Percentiles rank a stretch among this genome's conserved stretches.
These are phyloP conservation scores for Rachicladosporium sp. DNA, from an alignment of 2,329 filamentous ascomycete genomes.

Conservation along the genomic window DNA sequence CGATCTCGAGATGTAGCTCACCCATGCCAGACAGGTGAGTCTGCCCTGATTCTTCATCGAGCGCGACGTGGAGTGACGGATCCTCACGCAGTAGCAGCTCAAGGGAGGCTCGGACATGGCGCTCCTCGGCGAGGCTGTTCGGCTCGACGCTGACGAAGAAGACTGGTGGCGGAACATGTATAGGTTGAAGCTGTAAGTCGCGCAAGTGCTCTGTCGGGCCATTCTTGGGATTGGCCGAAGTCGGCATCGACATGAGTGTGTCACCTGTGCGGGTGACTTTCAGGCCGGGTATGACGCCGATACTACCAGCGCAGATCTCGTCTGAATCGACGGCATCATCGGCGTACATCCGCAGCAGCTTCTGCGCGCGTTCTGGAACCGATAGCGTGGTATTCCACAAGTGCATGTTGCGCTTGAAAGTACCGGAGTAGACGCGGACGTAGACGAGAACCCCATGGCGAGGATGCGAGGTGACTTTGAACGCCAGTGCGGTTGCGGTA, in stretches of 20 bases:
- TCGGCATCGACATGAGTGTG: constrained; percentile 62
- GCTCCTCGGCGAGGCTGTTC: constrained; percentile 64
- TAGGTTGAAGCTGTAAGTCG: constrained; percentile 71
- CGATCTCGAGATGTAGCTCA: constrained; percentile 87
- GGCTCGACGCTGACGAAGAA: constrained; percentile 93
- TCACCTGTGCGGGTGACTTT: constrained; percentile 91
- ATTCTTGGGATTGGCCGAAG: constrained; percentile 46
- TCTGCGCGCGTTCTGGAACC: constrained; percentile 63
- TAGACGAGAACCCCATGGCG: constrained; percentile 82
- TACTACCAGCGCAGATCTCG: constrained; percentile 72
- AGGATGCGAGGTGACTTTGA: constrained; percentile 88
- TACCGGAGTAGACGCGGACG: constrained; percentile 80
- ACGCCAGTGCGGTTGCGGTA: constrained; percentile 45
- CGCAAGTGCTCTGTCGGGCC: constrained; percentile 57
- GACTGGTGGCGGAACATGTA: constrained; percentile 81
- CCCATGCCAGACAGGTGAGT: constrained; percentile 95
- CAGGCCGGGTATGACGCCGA: constrained; percentile 81
- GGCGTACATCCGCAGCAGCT: constrained; percentile 80
- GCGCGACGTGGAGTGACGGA: constrained; percentile 72
- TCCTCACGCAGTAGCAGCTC: constrained; percentile 77
- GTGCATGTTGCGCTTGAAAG: constrained; percentile 57
- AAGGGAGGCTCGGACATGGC: constrained; percentile 63
- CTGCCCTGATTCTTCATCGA: constrained; percentile 83
- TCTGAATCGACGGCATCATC: constrained; percentile 75
- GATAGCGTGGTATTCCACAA: constrained; percentile 82